Evolutionary conservation across 2,329 filamentous ascomycete genomes (phyloP).

Genomic region (Teratosphaeria epicoccoides): DNA sequence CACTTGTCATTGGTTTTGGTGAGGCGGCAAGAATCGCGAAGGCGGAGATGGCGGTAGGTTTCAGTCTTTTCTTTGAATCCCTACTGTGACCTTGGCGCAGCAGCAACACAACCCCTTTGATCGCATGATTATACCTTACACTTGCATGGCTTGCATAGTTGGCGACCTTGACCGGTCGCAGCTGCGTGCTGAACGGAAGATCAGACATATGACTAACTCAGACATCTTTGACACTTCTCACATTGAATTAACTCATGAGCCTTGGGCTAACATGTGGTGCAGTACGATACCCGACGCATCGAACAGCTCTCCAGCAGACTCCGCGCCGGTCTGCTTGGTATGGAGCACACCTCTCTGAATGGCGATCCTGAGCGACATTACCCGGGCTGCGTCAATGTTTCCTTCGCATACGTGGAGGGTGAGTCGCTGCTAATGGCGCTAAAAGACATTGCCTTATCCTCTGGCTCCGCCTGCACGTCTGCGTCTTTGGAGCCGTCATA

Average conservation of each 20-base stretch:
- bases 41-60: constrained; percentile 76
- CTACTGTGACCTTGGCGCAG: background rate
- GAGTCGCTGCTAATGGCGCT: constrained; percentile 96
- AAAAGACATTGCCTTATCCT: constrained; percentile 95
- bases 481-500: constrained; percentile 95
- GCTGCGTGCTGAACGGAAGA: constrained; percentile 46
- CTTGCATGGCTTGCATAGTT: constrained; percentile 87
- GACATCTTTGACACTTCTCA: background rate
- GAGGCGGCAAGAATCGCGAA: constrained; percentile 89
- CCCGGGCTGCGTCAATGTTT: constrained; percentile 94
- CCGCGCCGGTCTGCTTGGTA: constrained; percentile 65
- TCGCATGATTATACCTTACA: constrained; percentile 68
- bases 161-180: constrained; percentile 43
- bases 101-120: background rate
- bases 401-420: constrained; percentile 95
- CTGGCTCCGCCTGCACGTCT: constrained; percentile 92
- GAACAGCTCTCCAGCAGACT: constrained; percentile 73
- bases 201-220: background rate
- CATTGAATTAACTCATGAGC: background rate
- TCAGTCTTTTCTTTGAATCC: constrained; percentile 8
- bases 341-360: constrained; percentile 90
- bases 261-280: constrained; percentile 2
- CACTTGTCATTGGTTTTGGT: constrained; percentile 82
- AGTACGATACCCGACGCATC: constrained; percentile 91
- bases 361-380: constrained; percentile 77